These are phyloP conservation scores for Metschnikowia santaceciliae DNA, from an alignment of 805 yeast genomes.

Conservation along the genomic window DNA sequence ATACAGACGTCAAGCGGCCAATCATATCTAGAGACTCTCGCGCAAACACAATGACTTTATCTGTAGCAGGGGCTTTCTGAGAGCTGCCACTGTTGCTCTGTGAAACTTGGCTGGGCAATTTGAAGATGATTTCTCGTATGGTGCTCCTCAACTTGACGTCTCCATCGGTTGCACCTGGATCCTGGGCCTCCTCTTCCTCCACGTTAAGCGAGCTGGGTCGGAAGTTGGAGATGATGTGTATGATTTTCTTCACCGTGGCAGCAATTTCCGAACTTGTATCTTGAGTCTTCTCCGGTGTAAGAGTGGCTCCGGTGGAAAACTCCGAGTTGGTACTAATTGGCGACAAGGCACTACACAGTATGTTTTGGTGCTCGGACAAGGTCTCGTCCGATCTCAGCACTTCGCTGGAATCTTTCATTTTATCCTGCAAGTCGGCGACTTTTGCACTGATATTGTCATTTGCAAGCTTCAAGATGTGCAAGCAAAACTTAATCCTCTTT, in stretches of 20 bases:
- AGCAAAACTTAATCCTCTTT: constrained; percentile 69
- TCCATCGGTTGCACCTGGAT: constrained; percentile 3
- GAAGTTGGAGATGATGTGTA: constrained; percentile 78
- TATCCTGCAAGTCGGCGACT: constrained; percentile 55
- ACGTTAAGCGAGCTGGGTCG: constrained; percentile 36
- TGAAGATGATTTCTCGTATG: constrained; percentile 73
- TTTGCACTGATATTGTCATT: constrained; percentile 69
- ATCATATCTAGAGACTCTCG: constrained; percentile 89
- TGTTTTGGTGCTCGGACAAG: not conserved
- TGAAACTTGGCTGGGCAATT: constrained; percentile 58
- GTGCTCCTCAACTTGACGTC: constrained; percentile 49
- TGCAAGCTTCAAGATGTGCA: constrained; percentile 76
- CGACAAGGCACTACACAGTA: constrained; percentile 2
- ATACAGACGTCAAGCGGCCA: constrained; percentile 72
- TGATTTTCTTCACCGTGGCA: constrained; percentile 83
- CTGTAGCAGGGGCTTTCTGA: constrained; percentile 45
- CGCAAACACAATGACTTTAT: constrained; percentile 74
- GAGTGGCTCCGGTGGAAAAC: constrained; percentile 4
- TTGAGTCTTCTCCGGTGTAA: constrained; percentile 22
- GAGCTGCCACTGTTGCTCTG: constrained; percentile 8
- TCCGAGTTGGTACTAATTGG: constrained; percentile 3
- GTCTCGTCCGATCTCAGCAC: not conserved
- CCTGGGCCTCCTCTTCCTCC: constrained; percentile 5
- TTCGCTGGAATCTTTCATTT: constrained; percentile 43
- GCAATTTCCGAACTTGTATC: constrained; percentile 77